Evolutionary conservation across 129 eudicot species (phyloP).

Genomic region (Centella asiatica): DNA sequence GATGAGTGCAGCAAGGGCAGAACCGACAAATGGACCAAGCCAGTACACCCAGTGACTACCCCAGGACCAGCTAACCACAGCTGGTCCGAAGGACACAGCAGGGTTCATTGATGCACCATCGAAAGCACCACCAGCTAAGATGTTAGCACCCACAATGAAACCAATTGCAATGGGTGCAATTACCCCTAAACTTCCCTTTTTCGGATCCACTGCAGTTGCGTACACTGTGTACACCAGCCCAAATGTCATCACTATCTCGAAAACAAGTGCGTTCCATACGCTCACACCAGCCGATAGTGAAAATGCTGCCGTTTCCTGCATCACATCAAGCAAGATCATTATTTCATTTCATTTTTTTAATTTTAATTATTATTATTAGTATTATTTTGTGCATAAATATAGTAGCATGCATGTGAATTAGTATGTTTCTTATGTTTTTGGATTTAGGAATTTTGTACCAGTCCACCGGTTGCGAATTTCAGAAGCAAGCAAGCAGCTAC

Average conservation of each 20-base stretch:
- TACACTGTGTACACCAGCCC: slow-evolving; percentile 50
- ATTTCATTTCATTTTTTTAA: neutral
- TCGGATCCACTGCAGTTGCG: slow-evolving; percentile 50
- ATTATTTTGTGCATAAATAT: no score
- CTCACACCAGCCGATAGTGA: slow-evolving; percentile 40
- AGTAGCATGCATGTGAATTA: no score
- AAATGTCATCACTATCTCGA: slow-evolving; percentile 58
- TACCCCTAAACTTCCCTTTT: slow-evolving; percentile 38
- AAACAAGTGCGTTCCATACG: slow-evolving; percentile 40
- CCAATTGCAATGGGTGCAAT: slow-evolving; percentile 51
- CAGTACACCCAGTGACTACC: slow-evolving; percentile 49
- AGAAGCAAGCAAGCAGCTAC: slow-evolving; percentile 48
- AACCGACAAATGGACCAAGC: slow-evolving; percentile 44
- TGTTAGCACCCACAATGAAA: slow-evolving; percentile 55
- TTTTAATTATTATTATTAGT: no score
- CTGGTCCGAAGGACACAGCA: slow-evolving; percentile 42
- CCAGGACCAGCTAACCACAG: slow-evolving; percentile 52
- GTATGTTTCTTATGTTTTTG: no score
- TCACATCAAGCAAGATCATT: neutral
- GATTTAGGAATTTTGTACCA: slow-evolving; percentile 22
- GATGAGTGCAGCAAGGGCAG: slow-evolving; percentile 36
- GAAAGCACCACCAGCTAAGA: slow-evolving; percentile 51
- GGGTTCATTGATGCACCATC: slow-evolving; percentile 62
- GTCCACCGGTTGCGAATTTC: slow-evolving; percentile 40
- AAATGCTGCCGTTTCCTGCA: slow-evolving; percentile 54